Evolutionary conservation across 129 eudicot genomes (phyloP), one percentile per base, ranked within the genome.

Genomic region (Smallanthus sonchifolius): DNA sequence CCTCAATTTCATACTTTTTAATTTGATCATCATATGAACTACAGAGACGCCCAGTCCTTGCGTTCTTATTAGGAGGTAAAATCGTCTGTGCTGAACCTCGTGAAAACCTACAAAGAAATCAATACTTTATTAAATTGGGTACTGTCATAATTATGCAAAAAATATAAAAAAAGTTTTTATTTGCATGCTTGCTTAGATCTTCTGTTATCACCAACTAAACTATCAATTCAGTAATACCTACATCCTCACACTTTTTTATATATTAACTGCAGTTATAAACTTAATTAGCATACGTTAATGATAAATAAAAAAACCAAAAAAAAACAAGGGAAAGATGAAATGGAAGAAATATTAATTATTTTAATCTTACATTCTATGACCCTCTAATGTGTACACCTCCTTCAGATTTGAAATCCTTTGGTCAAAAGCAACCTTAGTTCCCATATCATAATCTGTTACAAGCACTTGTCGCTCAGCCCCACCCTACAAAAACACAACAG

Each of bases 381-480:
- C 98, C 78, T 94, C 98, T 38, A 76, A 76, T 2, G 98, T 90
- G 87, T 80, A 94, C 59, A 88, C 98, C 80, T 88, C 97, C 84
- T 85, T 85, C 82, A 94, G 82, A 77, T 94, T 94, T 42, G 87
- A n/a, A 83, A 94, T 73, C 76, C 89, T 84, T 77, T 82, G 89
- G 16, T 88, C 85, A 84, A 94, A 94, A 69, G 96, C 91, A 83
- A 94, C 87, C 28, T 79, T 37, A 66, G 75, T 90, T 69, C 97
- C 98, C 74, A 70, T 81, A n/a, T 79, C 87, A 79, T 90, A 94
- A 80, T 94, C 87, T 75, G 62, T 86, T 62, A 94, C 98, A 64
- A 94, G 98, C 71, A 94, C 98, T 83, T 83, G 96, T 74, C 96
- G 81, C 87, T 94, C 98, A 73, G 88, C 96, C 77, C 75, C 54